phyloP scores from a whole-genome alignment of 306 rosid species.

The Carpinus fangiana region DNA sequence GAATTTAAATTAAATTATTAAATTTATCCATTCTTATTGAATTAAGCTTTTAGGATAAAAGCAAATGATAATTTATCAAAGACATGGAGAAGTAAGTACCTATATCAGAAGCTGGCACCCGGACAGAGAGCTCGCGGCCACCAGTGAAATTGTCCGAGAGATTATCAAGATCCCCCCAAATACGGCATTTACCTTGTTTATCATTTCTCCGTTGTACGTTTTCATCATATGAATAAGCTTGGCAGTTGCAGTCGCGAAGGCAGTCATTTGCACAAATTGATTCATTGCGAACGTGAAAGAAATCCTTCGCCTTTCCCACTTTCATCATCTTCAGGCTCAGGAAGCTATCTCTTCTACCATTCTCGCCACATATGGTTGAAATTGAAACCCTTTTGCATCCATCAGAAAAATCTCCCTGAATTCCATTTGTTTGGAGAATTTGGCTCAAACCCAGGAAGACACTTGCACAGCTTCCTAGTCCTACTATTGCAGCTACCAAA shows the following conservation, averaged over 20 bases:
- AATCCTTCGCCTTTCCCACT: not conserved
- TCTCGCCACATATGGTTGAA: not conserved
- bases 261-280: not conserved
- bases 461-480: not conserved
- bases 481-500: slow-evolving; percentile 20
- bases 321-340: not conserved
- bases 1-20: too few relatives aligned
- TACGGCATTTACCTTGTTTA: not conserved
- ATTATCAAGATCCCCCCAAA: slow-evolving; percentile 13
- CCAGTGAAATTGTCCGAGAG: slow-evolving; percentile 3
- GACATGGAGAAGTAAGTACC: not conserved
- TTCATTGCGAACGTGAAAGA: accelerated
- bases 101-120: not conserved
- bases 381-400: slow-evolving; percentile 5
- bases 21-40: too few relatives aligned
- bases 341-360: not conserved
- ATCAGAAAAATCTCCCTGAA: not conserved
- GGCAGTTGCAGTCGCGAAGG: not conserved
- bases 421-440: not conserved
- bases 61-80: too few relatives aligned
- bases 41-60: too few relatives aligned
- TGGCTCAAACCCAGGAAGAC: slow-evolving; percentile 19
- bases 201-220: too few relatives aligned
- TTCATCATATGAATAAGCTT: not conserved
- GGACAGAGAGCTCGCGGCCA: not conserved